Evolutionary conservation across 495 filamentous ascomycete species (phyloP).

Genomic region (Penicillium fimorum): DNA sequence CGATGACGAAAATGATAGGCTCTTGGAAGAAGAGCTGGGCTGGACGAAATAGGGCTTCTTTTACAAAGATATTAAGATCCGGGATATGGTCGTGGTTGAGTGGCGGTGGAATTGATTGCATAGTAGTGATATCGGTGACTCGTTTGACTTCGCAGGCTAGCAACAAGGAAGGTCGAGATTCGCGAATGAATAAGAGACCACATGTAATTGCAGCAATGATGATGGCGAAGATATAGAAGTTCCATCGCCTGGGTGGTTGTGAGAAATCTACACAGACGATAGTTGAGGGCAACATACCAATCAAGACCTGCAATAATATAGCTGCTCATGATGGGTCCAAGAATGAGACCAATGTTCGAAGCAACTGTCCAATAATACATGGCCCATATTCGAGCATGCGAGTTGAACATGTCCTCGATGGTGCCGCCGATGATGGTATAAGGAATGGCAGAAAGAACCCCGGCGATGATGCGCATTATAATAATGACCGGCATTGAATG

Average conservation of each 20-base stretch:
- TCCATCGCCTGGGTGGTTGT: slow-evolving; percentile 38
- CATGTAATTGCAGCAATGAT: slow-evolving; percentile 34
- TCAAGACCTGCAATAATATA: slow-evolving; percentile 35
- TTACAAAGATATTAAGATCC: slow-evolving; percentile 36
- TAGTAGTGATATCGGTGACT: slow-evolving; percentile 23
- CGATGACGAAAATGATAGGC: slow-evolving; percentile 48
- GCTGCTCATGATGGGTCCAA: slow-evolving; percentile 45
- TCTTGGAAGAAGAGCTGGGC: slow-evolving; percentile 48
- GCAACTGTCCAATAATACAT: slow-evolving; percentile 43
- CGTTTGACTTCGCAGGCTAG: slow-evolving; percentile 33
- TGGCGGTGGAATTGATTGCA: slow-evolving; percentile 24
- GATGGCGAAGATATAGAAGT: slow-evolving; percentile 45
- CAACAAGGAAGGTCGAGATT: slow-evolving; percentile 45
- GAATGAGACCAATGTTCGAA: slow-evolving; percentile 38
- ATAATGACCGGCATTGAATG: slow-evolving; percentile 37
- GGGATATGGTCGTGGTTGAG: slow-evolving; percentile 46
- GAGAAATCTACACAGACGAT: slow-evolving; percentile 20
- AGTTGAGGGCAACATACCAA: slow-evolving; percentile 37
- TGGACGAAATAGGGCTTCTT: slow-evolving; percentile 43
- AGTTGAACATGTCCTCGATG: slow-evolving; percentile 52
- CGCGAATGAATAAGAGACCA: slow-evolving; percentile 38
- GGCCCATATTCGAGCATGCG: slow-evolving; percentile 43
- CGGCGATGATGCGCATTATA: slow-evolving; percentile 46
- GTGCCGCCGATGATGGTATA: slow-evolving; percentile 51
- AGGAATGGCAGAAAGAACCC: slow-evolving; percentile 50